Percentiles rank a stretch among this genome's conserved stretches.
phyloP scores from a whole-genome alignment of 805 yeast species.

The Metschnikowia picachoensis region DNA sequence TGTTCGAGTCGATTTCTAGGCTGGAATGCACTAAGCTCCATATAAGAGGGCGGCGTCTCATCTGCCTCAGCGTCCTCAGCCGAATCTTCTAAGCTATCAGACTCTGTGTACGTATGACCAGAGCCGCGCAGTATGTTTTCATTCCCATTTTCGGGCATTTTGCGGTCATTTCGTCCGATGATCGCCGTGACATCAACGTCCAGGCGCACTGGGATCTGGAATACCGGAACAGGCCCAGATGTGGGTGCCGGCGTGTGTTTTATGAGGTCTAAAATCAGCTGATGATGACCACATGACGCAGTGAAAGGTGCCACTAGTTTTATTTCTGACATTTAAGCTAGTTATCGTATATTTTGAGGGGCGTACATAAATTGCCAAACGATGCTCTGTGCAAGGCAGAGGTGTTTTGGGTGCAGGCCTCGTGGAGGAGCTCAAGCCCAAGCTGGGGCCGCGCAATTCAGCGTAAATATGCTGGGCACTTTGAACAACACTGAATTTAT shows the following conservation, averaged over 20 bases:
- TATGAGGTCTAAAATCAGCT: slow-evolving; percentile 9
- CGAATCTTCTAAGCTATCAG: neutral
- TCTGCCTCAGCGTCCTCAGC: slow-evolving; percentile 15
- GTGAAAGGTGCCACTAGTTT: slow-evolving; percentile 12
- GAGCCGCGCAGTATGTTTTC: neutral
- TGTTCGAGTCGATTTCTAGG: slow-evolving; percentile 37
- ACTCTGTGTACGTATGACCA: neutral
- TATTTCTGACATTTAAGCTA: slow-evolving; percentile 2
- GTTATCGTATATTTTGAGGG: neutral
- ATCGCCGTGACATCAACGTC: slow-evolving; percentile 9
- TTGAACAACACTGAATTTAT: too few species aligned
- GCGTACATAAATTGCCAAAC: neutral
- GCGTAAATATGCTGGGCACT: too few species aligned
- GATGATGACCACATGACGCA: slow-evolving; percentile 7
- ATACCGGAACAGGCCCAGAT: neutral
- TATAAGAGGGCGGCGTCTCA: slow-evolving; percentile 16
- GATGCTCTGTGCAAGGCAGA: too few species aligned
- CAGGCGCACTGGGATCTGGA: slow-evolving; percentile 11
- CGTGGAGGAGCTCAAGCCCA: too few species aligned
- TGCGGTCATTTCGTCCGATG: slow-evolving; percentile 7
- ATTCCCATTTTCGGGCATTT: slow-evolving; percentile 2
- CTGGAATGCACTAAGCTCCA: slow-evolving; percentile 25
- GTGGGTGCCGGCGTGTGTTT: neutral
- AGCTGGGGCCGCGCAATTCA: neutral
- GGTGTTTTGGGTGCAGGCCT: too few species aligned